Evolutionary conservation across 176 grass and related monocot species (phyloP), one percentile per base, ranked within the genome.

Genomic region (Dactylis glomerata): DNA sequence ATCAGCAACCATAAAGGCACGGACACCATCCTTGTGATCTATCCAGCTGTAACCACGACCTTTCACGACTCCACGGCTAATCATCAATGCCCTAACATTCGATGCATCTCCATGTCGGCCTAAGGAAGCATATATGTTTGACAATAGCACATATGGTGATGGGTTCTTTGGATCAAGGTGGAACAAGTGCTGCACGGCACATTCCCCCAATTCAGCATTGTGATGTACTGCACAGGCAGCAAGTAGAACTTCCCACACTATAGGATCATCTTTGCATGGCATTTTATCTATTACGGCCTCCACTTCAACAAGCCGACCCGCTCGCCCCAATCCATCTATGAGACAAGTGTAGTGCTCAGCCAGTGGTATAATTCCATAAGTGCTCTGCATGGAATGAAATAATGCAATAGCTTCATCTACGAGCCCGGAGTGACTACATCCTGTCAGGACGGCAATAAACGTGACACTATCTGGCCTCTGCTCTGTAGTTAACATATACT

Each of bases 321-420:
- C 90, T 66, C 95, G 86, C 41, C 92, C 90, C 67, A 97, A 76
- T 84, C 89, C 86, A 89, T 94, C 95, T 78, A 92, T 88, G 69
- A 97, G 88, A 77, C 95, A 97, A 37, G 95, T 94, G 68, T 97
- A 97, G 67, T 97, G 95, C 74, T 94, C 92, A 75, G 80, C 84
- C 31, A 87, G 20, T 58, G 95, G 95, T 51, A 75, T 92, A 73
- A 92, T 85, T 24, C 88, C 82, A 56, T 91, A 78, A 4, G 56
- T 64, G n/a, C 50, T 88, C 81, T 87, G 55, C 92, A 94, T 97
- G 61, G 66, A 87, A 91, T 94, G 66, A 73, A 97, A 92, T 70
- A 84, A 89, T 69, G 68, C 40, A 28, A 89, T 86, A 6, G 83
- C 90, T 78, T 87, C 79, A n/a, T 94, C 90, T 27, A 92, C 55